Percentiles rank a stretch among this genome's conserved stretches.
Conservation (phyloP, 2,329 filamentous ascomycete genomes). For the Pyricularia pennisetigena region DNA sequence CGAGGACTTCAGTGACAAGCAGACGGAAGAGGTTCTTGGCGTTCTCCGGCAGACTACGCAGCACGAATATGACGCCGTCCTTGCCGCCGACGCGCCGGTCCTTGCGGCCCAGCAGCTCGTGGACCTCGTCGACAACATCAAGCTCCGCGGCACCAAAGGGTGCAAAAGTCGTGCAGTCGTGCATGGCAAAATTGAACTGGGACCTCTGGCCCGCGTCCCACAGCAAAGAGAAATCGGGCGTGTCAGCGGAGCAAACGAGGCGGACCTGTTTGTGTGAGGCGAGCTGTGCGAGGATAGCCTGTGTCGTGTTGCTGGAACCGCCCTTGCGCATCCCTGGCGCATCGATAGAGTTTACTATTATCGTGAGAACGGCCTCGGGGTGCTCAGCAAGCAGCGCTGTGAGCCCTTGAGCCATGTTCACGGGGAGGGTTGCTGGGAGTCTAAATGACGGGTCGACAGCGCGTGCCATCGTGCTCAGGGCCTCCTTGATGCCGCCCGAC, state of each 20-base stretch:
- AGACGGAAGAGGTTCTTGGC: slow-evolving; percentile 80
- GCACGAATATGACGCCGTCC: slow-evolving; percentile 84
- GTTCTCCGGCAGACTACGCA: slow-evolving; percentile 86
- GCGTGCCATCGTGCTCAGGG: slow-evolving; percentile 58
- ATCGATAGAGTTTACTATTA: slow-evolving; percentile 84
- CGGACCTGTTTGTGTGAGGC: slow-evolving; percentile 63
- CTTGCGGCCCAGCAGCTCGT: slow-evolving; percentile 74
- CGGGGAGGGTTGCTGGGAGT: slow-evolving; percentile 45
- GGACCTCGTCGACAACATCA: slow-evolving; percentile 77
- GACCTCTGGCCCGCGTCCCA: slow-evolving; percentile 85
- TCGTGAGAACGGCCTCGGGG: slow-evolving; percentile 39
- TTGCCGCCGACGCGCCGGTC: slow-evolving; percentile 74
- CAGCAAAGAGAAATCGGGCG: slow-evolving; percentile 74
- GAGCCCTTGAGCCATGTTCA: slow-evolving; percentile 59
- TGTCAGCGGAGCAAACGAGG: slow-evolving; percentile 75
- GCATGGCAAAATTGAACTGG: slow-evolving; percentile 78
- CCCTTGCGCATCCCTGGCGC: slow-evolving; percentile 64
- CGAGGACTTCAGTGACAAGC: slow-evolving; percentile 74
- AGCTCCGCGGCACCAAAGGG: slow-evolving; percentile 59
- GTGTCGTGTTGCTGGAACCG: slow-evolving; percentile 59
- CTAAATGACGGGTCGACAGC: slow-evolving; percentile 44
- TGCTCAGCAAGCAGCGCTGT: slow-evolving; percentile 44
- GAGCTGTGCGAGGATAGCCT: slow-evolving; percentile 66
- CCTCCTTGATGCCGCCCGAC: slow-evolving; percentile 31
- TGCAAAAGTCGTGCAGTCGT: slow-evolving; percentile 86